Base-by-base conservation (phyloP, 1,139 yeast species). In the Diutina scorzettiae region DNA sequence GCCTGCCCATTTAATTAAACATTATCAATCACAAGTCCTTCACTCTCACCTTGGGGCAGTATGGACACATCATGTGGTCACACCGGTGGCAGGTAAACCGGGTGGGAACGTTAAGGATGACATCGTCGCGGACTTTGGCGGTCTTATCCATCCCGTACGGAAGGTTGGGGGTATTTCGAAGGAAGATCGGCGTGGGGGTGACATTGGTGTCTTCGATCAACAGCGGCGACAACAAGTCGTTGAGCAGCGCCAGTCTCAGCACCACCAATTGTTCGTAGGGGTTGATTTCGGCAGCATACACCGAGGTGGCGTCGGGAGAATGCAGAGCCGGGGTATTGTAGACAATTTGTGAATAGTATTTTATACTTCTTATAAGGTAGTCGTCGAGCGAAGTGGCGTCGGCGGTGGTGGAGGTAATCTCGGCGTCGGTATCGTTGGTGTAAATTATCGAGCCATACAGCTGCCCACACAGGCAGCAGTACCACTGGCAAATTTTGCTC, bases 31-130 rank as follows among this genome's bases (percentile, higher is more conserved):
- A 28, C 12, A 37, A 18, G 49, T 71, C 75, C 47, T 59, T 58
- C 39, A 65, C 53, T 23, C 76, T 57, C 27, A 68, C 60, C 48
- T 71, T 71, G 27, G 64, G 61, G 48, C 76, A 71, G 51, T 71
- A 71, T 0, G 76, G 76, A 46, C 76, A 71, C 76, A 71, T 71
- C 74, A 71, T 69, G 51, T 71, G 76, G 44, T 58, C 55, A 49
- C 76, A 71, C 17, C 76, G 58, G 42, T 59, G 66, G 47, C 76
- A 71, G 39, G 65, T 67, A 48, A 63, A 69, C 39, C 76, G 51
- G 17, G 59, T 41, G 23, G 51, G 49, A 16, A 54, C 51, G 41
- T 51, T 53, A 42, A 61, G 60, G 2, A 59, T 54, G 17, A 62
- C 49, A 42, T 55, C 60, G 43, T 63, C 57, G 48, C 60, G 62